Conservation (phyloP, 2,329 filamentous ascomycete species). For the Apiospora hydei region DNA sequence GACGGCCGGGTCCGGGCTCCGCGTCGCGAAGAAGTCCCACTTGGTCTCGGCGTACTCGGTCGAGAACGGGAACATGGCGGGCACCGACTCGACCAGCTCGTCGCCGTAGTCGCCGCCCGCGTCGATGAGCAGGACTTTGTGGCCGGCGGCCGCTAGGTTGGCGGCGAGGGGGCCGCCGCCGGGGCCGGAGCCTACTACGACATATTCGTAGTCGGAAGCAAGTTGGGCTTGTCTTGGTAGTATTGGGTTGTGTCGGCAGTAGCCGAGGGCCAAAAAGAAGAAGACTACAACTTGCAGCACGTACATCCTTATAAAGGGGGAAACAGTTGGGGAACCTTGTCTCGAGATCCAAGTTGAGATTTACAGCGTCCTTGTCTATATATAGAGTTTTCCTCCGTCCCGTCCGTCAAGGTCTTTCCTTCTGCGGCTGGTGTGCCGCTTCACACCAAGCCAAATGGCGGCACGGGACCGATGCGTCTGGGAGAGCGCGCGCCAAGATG, state of each 20-base stretch:
- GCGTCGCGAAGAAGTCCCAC: constrained; percentile 64
- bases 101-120: constrained; percentile 58
- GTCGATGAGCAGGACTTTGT: constrained; percentile 61
- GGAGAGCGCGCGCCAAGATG: background rate
- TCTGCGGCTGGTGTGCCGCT: background rate
- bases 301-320: background rate
- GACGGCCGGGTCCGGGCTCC: constrained; percentile 57
- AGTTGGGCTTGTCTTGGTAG: constrained; percentile 18
- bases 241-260: constrained; percentile 25
- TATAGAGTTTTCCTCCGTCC: background rate
- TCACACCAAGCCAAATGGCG: background rate
- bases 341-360: background rate
- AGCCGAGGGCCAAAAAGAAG: background rate
- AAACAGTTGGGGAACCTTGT: background rate
- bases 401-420: background rate
- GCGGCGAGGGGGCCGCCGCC: constrained; percentile 60
- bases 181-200: constrained; percentile 60
- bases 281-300: background rate
- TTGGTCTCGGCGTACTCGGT: constrained; percentile 52
- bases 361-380: background rate
- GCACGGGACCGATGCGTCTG: background rate
- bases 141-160: constrained; percentile 58
- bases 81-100: constrained; percentile 52
- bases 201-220: constrained; percentile 46
- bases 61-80: constrained; percentile 49